Base-by-base conservation (phyloP, 2,329 filamentous ascomycete species). In the Neonectria ditissima region DNA sequence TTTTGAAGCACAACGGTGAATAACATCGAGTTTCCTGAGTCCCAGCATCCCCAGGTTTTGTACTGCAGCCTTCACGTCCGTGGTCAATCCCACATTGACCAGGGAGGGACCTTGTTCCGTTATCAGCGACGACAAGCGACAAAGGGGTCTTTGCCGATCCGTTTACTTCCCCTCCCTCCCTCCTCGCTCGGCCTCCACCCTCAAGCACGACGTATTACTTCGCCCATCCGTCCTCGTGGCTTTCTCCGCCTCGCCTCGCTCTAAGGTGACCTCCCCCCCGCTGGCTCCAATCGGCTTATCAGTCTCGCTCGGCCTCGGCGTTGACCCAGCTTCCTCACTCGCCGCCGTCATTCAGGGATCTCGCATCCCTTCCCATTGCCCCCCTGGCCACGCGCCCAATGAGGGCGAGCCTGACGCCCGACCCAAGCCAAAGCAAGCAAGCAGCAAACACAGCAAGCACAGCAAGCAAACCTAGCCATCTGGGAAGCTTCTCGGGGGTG, bases 221-320 rank as follows among this genome's bases (percentile, higher is more conserved):
- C n/a, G n/a, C n/a, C n/a, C n/a, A n/a, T n/a, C n/a, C 44, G 43
- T 18, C 13, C 22, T 28, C 43, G 24, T 53, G 24, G 37, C 48
- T 55, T 62, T n/a, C 7, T 39, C 37, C 16, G 37, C 4, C 41
- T 24, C 47, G 20, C 30, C 55, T 30, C 32, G 32, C 6, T 26
- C 24, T 26, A 9, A 32, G 30, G 5, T n/a, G 62, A 57, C 45
- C 57, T 45, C 28, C 48, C 45, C 57, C 50, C 28, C 48, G 59
- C 54, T 56, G 57, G 63, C 61, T 64, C 64, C 64, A 58, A 58
- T 63, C 61, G 55, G 62, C 58, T 65, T 69, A 64, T 63, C 65
- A 51, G 56, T 39, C 24, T 44, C 22, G n/a, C 43, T 64, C 43
- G 48, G 54, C 58, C 55, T 64, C 43, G 45, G 52, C 51, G 43